These are phyloP conservation scores for Fusarium solani-melongenae DNA, from an alignment of 2,329 filamentous ascomycete genomes.

Conservation along the genomic window DNA sequence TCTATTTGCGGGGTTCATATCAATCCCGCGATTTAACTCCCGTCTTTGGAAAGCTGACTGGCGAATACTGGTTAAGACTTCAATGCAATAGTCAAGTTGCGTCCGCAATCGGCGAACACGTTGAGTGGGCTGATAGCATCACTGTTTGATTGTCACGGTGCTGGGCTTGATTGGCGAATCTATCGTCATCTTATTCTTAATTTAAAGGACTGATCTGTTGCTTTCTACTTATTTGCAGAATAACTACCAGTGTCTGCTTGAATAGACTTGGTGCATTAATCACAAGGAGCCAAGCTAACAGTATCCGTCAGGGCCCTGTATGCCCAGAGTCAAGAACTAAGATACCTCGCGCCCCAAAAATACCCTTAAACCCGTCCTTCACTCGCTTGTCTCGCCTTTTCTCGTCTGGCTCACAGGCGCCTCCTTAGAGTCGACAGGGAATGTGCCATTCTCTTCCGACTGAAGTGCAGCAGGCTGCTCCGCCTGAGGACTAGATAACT, in stretches of 20 bases:
- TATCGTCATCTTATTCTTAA: not conserved
- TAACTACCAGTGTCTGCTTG: not conserved
- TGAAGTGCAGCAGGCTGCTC: not conserved
- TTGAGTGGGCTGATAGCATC: no score
- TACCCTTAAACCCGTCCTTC: not conserved
- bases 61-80: not conserved
- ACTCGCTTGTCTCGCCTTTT: not conserved
- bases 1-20: not conserved
- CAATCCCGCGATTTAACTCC: not conserved
- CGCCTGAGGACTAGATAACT: not conserved
- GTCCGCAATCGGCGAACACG: not conserved
- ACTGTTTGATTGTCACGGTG: fast-evolving
- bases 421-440: not conserved
- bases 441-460: not conserved
- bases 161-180: not conserved
- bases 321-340: no score
- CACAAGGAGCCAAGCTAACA: not conserved
- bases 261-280: not conserved
- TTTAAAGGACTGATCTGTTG: no score
- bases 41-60: not conserved
- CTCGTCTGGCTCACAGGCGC: not conserved
- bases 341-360: no score
- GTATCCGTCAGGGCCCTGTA: no score
- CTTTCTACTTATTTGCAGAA: no score
- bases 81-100: not conserved